Base-by-base conservation (phyloP, 2,329 filamentous ascomycete species). In the Sclerotinia minor region DNA sequence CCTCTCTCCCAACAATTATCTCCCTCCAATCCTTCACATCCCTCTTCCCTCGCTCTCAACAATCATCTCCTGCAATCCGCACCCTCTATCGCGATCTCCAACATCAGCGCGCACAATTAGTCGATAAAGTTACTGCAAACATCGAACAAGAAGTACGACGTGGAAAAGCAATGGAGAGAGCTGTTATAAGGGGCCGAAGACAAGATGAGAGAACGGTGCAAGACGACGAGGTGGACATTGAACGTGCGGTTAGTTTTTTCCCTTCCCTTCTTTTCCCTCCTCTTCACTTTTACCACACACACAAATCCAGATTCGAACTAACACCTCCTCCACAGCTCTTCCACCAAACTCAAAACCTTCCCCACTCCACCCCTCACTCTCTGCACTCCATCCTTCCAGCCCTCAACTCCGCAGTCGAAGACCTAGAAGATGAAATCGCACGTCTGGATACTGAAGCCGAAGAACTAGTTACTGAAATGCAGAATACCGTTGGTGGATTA, bases 51-150 rank as follows among this genome's bases (percentile, higher is more conserved):
- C 85, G 84, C 63, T 79, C 85, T 0, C 72, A 75, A 45, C 74
- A 74, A 68, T 74, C 75, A 19, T 75, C 74, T 3, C 75, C 75
- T 2, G 66, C 73, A 58, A 72, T 77, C 50, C 71, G 72, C 63
- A 68, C 71, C 13, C 82, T 97, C 6, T 96, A 96, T 77, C 87
- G 90, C 59, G 91, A 95, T 77, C 83, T 96, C 3, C 91, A 95
- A 74, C 84, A 88, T 69, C 86, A 93, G 76, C 87, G 92, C 66
- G 87, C 89, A 70, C 83, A 84, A 59, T 81, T 90, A 15, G 84
- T 92, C 65, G 90, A 94, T 73, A 78, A 81, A 5, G 88, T 96
- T 19, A 83, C 87, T 65, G 80, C 75, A 11, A 90, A 87, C 72
- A 90, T 94, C 68, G 82, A 83, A 8, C 79, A 80, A n/a, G 90